Base-by-base conservation (phyloP, 805 yeast genomes). In the Metschnikowia chrysomelidarum region DNA sequence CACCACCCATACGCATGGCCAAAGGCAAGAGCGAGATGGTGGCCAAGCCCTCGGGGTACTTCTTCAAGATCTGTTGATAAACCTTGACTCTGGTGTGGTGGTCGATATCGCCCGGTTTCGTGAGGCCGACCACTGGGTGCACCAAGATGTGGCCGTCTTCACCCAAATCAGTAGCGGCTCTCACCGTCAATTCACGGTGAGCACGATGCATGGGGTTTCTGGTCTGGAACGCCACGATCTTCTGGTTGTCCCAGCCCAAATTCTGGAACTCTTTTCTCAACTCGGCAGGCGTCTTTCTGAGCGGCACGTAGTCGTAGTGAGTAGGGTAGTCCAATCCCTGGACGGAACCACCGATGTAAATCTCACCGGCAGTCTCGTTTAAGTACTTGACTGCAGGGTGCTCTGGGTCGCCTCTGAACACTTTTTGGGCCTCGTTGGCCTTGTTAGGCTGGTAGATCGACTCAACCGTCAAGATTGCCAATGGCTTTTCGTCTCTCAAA, bases 1-100 rank as follows among this genome's bases (percentile, higher is more conserved):
- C 97, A 62, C 98, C 98, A 38, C 93, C 97, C 98, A 89, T 89
- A 74, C 98, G 82, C 98, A 89, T 89, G 24, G 98, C 98, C 56
- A 89, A 72, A 9, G 98, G 98, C 51, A 89, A 73, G 46, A 89
- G 69, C 7, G 96, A 82, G 44, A 89, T 70, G 47, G 85, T 79
- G 11, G 97, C 97, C 77, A 89, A 82, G 36, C 96, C 96, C 46
- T 81, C 84, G 34, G 97, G 98, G 65, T 86, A 89, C 56, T 91
- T 83, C 66, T 89, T 86, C 64, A 91, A 76, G 51, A 89, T 80
- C 51, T 91, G 94, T 65, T 86, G 84, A 70, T 89, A 89, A 10
- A 89, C 98, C 53, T 93, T 84, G 38, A 89, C 97, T 68, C 98
- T 82, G 34, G 98, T 89, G 66, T 89, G 96, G 64, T 89, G 97